phyloP scores from a whole-genome alignment of 1,284 basidiomycete species.

The Fistulina hepatica region DNA sequence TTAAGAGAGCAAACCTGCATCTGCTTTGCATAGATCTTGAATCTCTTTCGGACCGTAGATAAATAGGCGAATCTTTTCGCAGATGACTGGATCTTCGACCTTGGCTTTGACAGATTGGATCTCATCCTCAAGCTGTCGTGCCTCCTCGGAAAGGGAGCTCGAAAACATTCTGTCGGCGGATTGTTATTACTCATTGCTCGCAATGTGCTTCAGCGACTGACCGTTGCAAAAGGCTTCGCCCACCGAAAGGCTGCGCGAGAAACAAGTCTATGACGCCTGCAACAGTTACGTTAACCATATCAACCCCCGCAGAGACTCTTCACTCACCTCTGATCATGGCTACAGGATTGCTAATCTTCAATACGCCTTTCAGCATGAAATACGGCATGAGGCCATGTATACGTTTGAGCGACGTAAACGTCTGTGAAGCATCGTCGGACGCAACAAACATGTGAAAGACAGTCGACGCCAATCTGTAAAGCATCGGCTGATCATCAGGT shows the following conservation, averaged over 20 bases:
- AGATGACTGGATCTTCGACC: constrained; percentile 79
- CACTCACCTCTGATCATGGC: constrained; percentile 75
- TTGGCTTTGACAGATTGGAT: constrained; percentile 81
- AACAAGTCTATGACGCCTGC: constrained; percentile 83
- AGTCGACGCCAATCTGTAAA: constrained; percentile 73
- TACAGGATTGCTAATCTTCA: constrained; percentile 93
- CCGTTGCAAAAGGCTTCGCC: constrained; percentile 84
- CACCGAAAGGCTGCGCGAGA: constrained; percentile 95
- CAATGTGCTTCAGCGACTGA: constrained; percentile 20
- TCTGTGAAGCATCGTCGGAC: constrained; percentile 86
- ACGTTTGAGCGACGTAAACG: constrained; percentile 80
- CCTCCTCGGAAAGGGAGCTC: constrained; percentile 83
- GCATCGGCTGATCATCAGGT: constrained; percentile 8
- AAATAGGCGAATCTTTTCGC: constrained; percentile 81
- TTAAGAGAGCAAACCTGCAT: constrained; percentile 46
- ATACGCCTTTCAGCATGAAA: constrained; percentile 85
- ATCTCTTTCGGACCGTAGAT: constrained; percentile 83
- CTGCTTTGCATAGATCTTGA: constrained; percentile 70
- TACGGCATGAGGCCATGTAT: constrained; percentile 98
- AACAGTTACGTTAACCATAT: background rate
- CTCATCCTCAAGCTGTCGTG: constrained; percentile 73
- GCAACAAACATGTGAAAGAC: constrained; percentile 94
- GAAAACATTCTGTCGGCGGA: constrained; percentile 77
- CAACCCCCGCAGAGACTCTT: constrained; percentile 3
- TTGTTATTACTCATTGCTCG: constrained; percentile 4